phyloP scores from a whole-genome alignment of 108 stramenopile genomes.

The Cyclotella choctawhatcheeana region DNA sequence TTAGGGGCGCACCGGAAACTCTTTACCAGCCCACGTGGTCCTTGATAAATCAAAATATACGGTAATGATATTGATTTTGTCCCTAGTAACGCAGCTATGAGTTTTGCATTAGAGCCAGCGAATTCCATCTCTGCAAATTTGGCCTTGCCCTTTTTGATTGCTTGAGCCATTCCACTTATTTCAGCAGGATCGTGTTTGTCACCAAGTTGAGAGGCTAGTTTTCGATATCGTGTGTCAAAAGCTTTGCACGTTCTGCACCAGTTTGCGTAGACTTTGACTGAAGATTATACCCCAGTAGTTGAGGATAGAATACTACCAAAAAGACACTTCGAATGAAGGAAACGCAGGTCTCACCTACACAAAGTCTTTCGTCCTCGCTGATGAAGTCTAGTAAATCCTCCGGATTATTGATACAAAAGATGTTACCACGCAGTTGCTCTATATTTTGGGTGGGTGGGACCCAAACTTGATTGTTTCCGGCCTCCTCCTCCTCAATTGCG shows the following conservation, averaged over 20 bases:
- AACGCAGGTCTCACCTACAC: constrained; percentile 5
- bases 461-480: background rate
- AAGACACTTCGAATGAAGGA: no score
- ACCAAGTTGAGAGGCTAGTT: constrained; percentile 50
- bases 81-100: background rate
- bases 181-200: constrained; percentile 25
- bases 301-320: no score
- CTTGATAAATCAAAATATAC: constrained; percentile 19
- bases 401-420: background rate
- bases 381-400: constrained; percentile 6
- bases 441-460: background rate
- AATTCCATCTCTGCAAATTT: constrained; percentile 56
- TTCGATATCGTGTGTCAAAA: constrained; percentile 46
- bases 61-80: constrained; percentile 12
- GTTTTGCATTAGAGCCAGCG: constrained; percentile 33
- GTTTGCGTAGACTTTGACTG: constrained; percentile 54
- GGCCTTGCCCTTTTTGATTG: constrained; percentile 29
- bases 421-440: background rate
- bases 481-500: background rate
- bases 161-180: background rate
- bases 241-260: constrained; percentile 59
- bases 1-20: constrained; percentile 25
- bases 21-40: background rate
- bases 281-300: no score
- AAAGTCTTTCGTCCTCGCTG: background rate